phyloP scores from a whole-genome alignment of 306 rosid genomes.

The Citrullus amarus region DNA sequence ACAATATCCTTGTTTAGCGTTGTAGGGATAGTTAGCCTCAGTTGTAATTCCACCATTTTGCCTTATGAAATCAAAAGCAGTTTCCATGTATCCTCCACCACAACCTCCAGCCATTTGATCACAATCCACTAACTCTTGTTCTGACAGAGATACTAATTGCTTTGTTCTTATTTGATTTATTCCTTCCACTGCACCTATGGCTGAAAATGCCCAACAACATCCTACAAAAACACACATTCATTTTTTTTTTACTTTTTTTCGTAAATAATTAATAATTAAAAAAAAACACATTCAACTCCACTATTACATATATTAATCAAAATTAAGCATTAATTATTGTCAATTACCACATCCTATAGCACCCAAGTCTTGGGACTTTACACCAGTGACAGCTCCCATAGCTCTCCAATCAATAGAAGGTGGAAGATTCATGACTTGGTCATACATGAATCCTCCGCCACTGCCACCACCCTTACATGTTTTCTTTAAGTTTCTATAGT shows the following conservation, averaged over 20 bases:
- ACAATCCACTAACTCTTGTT: constrained; percentile 35
- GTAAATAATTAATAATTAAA: too few relatives aligned
- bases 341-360: too few relatives aligned
- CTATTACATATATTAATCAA: too few relatives aligned
- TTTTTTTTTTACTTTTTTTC: too few relatives aligned
- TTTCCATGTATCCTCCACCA: constrained; percentile 26
- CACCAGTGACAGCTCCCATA: constrained; percentile 22
- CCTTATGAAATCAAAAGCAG: constrained; percentile 28
- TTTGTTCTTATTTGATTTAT: constrained; percentile 23
- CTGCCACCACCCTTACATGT: too few relatives aligned
- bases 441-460: constrained; percentile 10
- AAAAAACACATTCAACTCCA: too few relatives aligned
- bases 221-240: constrained; percentile 16
- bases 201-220: constrained; percentile 42
- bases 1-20: constrained; percentile 8
- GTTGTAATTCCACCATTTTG: constrained; percentile 23
- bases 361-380: constrained; percentile 9
- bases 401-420: constrained; percentile 32
- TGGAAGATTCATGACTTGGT: constrained; percentile 11
- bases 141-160: constrained; percentile 24
- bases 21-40: constrained; percentile 26
- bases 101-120: constrained; percentile 23
- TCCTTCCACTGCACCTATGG: constrained; percentile 32
- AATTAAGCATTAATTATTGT: too few relatives aligned
- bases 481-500: not conserved